phyloP scores from a whole-genome alignment of 2,329 filamentous ascomycete species.

The Calonectria crousiana region DNA sequence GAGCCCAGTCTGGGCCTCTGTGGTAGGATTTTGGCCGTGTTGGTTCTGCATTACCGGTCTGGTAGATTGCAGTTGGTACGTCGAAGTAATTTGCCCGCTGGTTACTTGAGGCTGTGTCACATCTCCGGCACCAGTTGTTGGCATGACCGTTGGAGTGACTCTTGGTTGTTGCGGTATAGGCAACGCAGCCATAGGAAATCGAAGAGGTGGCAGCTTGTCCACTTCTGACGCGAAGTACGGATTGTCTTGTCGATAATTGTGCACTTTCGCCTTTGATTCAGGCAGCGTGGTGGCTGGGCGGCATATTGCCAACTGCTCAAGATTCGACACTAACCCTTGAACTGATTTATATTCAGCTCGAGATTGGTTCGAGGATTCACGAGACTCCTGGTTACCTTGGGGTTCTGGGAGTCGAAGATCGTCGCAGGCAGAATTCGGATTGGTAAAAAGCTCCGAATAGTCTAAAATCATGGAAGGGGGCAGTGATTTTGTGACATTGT shows the following conservation, averaged over 20 bases:
- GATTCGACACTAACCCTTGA: conserved; percentile 1
- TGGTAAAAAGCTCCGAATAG: conserved; percentile 31
- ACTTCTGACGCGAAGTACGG: neutral
- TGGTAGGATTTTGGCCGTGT: neutral
- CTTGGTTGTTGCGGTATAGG: neutral
- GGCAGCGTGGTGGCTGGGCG: neutral
- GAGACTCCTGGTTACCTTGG: neutral
- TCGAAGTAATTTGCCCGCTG: neutral
- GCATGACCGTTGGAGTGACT: neutral
- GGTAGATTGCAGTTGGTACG: neutral
- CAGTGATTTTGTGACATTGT: conserved; percentile 36
- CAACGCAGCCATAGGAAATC: conserved; percentile 17
- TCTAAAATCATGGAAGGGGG: conserved; percentile 36
- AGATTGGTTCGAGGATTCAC: conserved; percentile 24
- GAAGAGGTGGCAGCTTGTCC: neutral
- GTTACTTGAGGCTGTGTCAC: neutral
- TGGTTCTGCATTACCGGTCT: neutral
- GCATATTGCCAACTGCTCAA: neutral
- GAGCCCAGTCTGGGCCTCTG: conserved; percentile 7
- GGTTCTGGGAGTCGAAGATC: conserved; percentile 1
- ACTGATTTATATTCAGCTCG: conserved; percentile 40
- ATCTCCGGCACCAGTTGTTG: neutral
- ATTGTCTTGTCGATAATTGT: neutral
- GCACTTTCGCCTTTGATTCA: neutral
- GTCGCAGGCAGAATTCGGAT: conserved; percentile 1